Percentiles rank a stretch among this genome's conserved stretches.
phyloP scores from a whole-genome alignment of 441 rosid species.

The California macrophylla region DNA sequence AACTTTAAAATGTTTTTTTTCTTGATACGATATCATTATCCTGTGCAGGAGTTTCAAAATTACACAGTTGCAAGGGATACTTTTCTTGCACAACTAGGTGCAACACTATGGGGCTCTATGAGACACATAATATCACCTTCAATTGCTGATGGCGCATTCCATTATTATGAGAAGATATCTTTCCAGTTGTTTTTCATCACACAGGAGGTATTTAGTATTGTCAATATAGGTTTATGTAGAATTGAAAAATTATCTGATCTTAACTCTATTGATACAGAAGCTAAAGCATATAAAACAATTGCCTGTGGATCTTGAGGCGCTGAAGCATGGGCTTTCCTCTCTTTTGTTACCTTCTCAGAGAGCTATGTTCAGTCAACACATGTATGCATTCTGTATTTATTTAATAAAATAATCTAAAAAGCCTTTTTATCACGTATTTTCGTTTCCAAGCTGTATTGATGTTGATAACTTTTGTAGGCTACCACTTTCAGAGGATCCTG shows the following conservation, averaged over 20 bases:
- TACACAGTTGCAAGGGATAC: slow-evolving; percentile 97
- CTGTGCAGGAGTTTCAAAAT: slow-evolving; percentile 67
- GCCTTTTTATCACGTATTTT: slow-evolving; percentile 13
- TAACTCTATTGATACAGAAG: slow-evolving; percentile 49
- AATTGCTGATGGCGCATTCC: slow-evolving; percentile 93
- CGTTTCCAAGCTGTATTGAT: slow-evolving; percentile 23
- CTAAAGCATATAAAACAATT: slow-evolving; percentile 50
- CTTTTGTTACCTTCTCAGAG: slow-evolving; percentile 82
- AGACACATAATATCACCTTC: slow-evolving; percentile 90
- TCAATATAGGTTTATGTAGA: slow-evolving; percentile 17
- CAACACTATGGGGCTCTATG: slow-evolving; percentile 92
- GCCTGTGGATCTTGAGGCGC: slow-evolving; percentile 75
- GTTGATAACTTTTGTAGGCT: slow-evolving; percentile 39
- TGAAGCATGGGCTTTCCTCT: slow-evolving; percentile 79
- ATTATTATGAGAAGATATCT: slow-evolving; percentile 83
- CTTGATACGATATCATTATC: slow-evolving; percentile 14
- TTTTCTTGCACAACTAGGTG: slow-evolving; percentile 92
- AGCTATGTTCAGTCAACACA: slow-evolving; percentile 52
- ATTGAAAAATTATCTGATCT: slow-evolving; percentile 18
- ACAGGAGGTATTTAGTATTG: slow-evolving; percentile 52
- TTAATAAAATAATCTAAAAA: slow-evolving; percentile 1
- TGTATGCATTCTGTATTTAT: slow-evolving; percentile 39
- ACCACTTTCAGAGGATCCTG: slow-evolving; percentile 93
- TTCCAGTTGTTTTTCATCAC: slow-evolving; percentile 90
- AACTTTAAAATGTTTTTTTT: slow-evolving; percentile 7